Base-by-base conservation (phyloP, 2,329 filamentous ascomycete genomes). In the Magnaporthales sp. region DNA sequence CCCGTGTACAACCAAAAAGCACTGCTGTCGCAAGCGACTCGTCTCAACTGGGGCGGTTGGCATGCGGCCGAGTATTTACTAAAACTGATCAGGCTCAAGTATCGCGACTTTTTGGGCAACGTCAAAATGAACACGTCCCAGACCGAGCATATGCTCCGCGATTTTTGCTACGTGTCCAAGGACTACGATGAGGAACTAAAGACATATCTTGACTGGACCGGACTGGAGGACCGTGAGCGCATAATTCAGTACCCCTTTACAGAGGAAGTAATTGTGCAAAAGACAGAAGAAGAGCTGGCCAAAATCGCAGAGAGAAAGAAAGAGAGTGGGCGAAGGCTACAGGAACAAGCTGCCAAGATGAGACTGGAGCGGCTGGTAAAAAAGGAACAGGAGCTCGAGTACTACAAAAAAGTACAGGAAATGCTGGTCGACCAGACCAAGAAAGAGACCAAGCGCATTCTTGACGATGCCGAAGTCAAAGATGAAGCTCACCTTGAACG, bases 271-370 rank as follows among this genome's bases (percentile, higher is more conserved):
- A 82, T 97, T 1, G 79, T 93, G 0, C 91, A 97, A 75, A 99
- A 99, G 80, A 95, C 90, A 1, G 92, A 96, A 74, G 95, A 98
- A 75, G 95, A 99, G 76, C 84, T 99, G 19, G 92, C 91, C 2
- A 85, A 88, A 56, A 92, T 96, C 70, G 93, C 94, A 11, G 95
- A 99, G 80, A 90, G 94, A 75, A 92, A 96, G 74, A 96, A 96
- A 76, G 95, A 99, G 78, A 95, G 92, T 71, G 95, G 95, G 0
- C 85, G 95, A 70, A 85, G 96, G 62, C 76, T 99, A 29, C 95
- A 99, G 76, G 93, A 97, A 73, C 95, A 99, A 77, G 95, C 95
- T 0, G 94, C 94, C 10, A 98, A 97, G 78, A 97, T 97, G 92
- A 89, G 95, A 8, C 81, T 99, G 0, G 95, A 99, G 70, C 96